These are phyloP conservation scores for Zygosaccharomyces siamensis DNA, from an alignment of 805 yeast genomes.

Conservation along the genomic window DNA sequence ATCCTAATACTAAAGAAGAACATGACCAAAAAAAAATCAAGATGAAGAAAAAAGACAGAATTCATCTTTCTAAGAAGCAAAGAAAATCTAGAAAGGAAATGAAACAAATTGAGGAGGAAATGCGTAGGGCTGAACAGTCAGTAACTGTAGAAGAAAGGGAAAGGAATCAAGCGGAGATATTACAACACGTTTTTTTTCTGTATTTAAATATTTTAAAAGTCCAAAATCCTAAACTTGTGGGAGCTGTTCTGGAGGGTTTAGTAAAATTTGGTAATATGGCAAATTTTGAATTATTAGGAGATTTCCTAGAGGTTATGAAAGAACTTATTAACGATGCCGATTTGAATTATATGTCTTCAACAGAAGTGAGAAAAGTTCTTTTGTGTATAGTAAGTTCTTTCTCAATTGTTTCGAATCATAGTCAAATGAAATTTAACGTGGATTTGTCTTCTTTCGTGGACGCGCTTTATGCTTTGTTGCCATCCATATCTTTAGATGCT, in stretches of 20 bases:
- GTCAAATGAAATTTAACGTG: conserved; percentile 63
- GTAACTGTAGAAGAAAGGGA: conserved; percentile 86
- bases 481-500: conserved; percentile 67
- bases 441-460: conserved; percentile 80
- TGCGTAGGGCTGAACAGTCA: conserved; percentile 80
- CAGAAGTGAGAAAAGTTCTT: conserved; percentile 64
- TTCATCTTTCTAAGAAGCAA: conserved; percentile 86
- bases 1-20: conserved; percentile 53
- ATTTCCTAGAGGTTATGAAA: conserved; percentile 80
- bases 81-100: conserved; percentile 82
- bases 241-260: conserved; percentile 85
- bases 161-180: conserved; percentile 73
- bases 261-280: conserved; percentile 89
- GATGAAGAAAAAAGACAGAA: conserved; percentile 78
- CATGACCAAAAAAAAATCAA: conserved; percentile 44
- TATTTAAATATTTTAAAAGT: conserved; percentile 74
- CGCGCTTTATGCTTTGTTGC: conserved; percentile 63
- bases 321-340: conserved; percentile 62
- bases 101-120: conserved; percentile 82
- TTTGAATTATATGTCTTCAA: conserved; percentile 42
- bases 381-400: conserved; percentile 88
- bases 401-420: conserved; percentile 72
- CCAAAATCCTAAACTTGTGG: conserved; percentile 62
- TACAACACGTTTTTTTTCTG: conserved; percentile 64
- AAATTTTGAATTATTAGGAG: conserved; percentile 88